Evolutionary conservation across 495 filamentous ascomycete species (phyloP).

Genomic region (Niebla homalea): DNA sequence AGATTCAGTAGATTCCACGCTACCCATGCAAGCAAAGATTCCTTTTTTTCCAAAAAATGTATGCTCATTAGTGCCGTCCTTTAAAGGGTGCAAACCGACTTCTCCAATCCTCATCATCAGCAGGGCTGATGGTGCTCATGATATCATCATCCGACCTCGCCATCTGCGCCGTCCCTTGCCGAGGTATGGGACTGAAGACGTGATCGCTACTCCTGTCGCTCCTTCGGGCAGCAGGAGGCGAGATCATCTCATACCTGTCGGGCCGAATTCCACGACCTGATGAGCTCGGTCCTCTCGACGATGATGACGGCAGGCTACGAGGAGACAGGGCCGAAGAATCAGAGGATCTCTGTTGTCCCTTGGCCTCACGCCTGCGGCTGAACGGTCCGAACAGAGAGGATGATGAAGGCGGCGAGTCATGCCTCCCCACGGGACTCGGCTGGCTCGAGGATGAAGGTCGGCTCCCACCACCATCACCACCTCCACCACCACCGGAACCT

Average conservation of each 20-base stretch:
- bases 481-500: too few species aligned
- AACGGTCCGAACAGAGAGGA: slow-evolving; percentile 1
- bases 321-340: too few species aligned
- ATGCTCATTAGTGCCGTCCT: too few species aligned
- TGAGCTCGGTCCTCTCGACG: too few species aligned
- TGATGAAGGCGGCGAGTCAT: not conserved
- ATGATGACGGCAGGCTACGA: too few species aligned
- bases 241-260: too few species aligned
- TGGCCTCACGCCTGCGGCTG: not conserved
- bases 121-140: slow-evolving; percentile 1
- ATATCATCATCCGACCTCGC: not conserved
- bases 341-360: too few species aligned
- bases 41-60: too few species aligned
- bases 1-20: too few species aligned
- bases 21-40: too few species aligned
- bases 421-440: not conserved
- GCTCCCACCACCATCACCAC: too few species aligned
- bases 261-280: too few species aligned
- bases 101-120: not conserved
- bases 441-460: not conserved
- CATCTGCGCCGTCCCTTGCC: not conserved
- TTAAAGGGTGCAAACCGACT: not conserved
- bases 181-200: not conserved
- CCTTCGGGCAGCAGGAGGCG: not conserved
- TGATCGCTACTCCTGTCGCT: not conserved